Conservation (phyloP, 352 stramenopile species). For the Elongisporangium senticosum region DNA sequence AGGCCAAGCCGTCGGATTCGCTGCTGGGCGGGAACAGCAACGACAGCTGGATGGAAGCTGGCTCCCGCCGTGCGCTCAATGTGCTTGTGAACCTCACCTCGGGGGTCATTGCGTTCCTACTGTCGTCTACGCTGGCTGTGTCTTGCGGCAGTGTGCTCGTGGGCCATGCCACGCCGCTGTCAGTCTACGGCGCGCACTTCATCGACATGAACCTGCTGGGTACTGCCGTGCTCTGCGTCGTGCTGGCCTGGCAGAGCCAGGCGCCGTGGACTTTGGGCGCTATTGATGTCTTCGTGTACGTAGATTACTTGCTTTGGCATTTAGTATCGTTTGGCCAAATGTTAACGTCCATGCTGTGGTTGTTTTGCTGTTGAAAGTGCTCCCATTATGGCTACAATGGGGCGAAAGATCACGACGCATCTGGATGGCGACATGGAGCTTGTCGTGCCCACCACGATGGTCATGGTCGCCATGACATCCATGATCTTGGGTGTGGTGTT, state of each 20-base stretch:
- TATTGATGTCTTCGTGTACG: slow-evolving; percentile 77
- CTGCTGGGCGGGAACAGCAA: neutral
- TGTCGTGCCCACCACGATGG: slow-evolving; percentile 60
- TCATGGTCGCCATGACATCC: slow-evolving; percentile 71
- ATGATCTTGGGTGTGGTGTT: slow-evolving; percentile 57
- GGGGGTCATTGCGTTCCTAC: slow-evolving; percentile 69
- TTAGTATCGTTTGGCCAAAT: too few species aligned
- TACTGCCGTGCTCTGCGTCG: slow-evolving; percentile 58
- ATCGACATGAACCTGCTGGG: slow-evolving; percentile 84
- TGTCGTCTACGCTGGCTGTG: slow-evolving; percentile 73
- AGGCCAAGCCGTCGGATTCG: neutral
- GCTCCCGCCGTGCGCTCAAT: slow-evolving; percentile 9
- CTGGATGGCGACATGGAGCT: slow-evolving; percentile 54
- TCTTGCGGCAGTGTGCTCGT: slow-evolving; percentile 78
- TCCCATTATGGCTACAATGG: slow-evolving; percentile 72
- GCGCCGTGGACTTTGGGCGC: slow-evolving; percentile 70
- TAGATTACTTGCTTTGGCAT: neutral
- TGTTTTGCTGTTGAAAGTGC: slow-evolving; percentile 18
- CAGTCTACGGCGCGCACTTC: slow-evolving; percentile 60
- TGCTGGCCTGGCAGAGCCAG: slow-evolving; percentile 67
- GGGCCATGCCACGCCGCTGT: slow-evolving; percentile 52
- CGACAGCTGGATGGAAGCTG: slow-evolving; percentile 7
- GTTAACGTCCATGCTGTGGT: neutral
- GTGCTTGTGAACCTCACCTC: slow-evolving; percentile 65
- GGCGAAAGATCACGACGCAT: slow-evolving; percentile 50